Evolutionary conservation across 768 basidiomycete genomes (phyloP), one percentile per base, ranked within the genome.

Genomic region (Lentinula aciculospora): DNA sequence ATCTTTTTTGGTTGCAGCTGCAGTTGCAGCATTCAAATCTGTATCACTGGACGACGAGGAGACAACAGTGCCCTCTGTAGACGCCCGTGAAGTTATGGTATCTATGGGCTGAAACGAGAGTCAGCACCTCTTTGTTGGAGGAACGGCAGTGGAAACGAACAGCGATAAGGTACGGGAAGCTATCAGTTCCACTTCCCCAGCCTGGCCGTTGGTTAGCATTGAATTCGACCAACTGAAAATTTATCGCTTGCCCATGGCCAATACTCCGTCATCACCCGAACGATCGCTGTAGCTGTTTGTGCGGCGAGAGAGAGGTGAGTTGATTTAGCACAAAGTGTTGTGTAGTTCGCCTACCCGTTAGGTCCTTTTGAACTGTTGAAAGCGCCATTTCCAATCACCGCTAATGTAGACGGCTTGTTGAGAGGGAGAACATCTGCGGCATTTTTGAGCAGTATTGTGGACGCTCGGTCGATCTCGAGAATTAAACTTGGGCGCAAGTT

Each of bases 401-500:
- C 82, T 37, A 88, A 78, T 4, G 74, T 70, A 63, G 72, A 73
- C 1, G 79, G 75, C 42, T 72, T 66, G 53, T 75, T 70, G 56
- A 84, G 61, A 58, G 86, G 75, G 49, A 84, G 66, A 17, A 71
- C 69, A 13, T 47, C 68, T 68, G 39, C 71, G 4, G 62, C 66
- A 64, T 88, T 88, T 68, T 87, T 89, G 44, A 89, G 71, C 34
- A 88, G 71, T 15, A 87, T 80, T 0, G 81, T 83, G 7, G 82
- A 82, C 0, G 85, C 81, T 2, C 81, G 81, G 37, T 80, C 86
- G 42, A 88, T 82, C 37, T 76, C 67, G 5, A 82, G 77, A 42
- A 88, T 82, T 28, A 86, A 59, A 69, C 71, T 87, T 58, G 32
- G 58, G 44, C 29, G 29, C 9, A 34, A 60, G 66, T 27, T 39